These are phyloP conservation scores for Bryoerythrophyllum caledonicum DNA, from an alignment of 225 moss, liverwort and hornwort genomes.

Conservation along the genomic window DNA sequence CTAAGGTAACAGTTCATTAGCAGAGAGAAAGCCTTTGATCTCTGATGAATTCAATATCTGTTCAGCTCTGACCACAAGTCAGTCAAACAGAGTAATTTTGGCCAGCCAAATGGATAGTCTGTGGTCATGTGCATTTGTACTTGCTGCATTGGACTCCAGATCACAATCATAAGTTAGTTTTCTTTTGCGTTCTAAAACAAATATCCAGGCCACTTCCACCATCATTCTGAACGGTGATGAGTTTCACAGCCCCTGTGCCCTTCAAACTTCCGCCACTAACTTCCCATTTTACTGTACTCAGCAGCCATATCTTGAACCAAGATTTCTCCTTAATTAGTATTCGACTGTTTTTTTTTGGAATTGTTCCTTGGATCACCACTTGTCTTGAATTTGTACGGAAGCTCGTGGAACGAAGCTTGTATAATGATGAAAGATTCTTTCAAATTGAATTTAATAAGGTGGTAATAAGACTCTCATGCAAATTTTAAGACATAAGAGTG, in stretches of 20 bases:
- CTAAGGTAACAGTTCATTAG: not conserved
- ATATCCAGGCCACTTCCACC: constrained; percentile 1
- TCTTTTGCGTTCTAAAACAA: not conserved
- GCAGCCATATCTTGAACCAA: constrained; percentile 17
- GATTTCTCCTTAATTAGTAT: not conserved
- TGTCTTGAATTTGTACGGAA: no score
- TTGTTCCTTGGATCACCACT: no score
- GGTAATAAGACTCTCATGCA: not conserved
- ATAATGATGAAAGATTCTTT: constrained; percentile 1
- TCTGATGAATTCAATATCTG: constrained; percentile 7
- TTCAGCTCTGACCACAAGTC: not conserved
- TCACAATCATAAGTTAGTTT: constrained; percentile 12
- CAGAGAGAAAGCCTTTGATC: not conserved
- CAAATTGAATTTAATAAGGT: not conserved
- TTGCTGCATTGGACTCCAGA: not conserved
- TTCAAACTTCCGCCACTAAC: constrained; percentile 28
- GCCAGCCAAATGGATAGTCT: not conserved
- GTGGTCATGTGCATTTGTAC: not conserved
- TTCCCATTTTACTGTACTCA: not conserved
- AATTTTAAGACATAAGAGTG: not conserved
- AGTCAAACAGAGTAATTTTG: constrained; percentile 11
- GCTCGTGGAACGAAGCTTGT: not conserved
- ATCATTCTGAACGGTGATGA: constrained; percentile 7
- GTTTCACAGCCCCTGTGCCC: not conserved
- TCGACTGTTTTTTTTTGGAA: no score